Evolutionary conservation across 1,284 basidiomycete genomes (phyloP).

Genomic region (Ceratorhiza oryzae-sativae): DNA sequence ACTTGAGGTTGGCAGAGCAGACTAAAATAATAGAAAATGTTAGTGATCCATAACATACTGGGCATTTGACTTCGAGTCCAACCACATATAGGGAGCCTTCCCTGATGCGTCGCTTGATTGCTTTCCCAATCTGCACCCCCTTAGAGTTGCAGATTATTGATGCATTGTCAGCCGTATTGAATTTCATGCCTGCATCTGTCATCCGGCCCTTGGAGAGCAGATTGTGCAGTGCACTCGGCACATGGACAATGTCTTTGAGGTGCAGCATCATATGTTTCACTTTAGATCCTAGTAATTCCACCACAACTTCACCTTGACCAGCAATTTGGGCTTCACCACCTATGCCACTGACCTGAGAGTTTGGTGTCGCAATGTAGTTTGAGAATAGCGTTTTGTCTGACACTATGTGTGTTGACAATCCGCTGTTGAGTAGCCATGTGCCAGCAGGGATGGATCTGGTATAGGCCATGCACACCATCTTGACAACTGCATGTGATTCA

Average conservation of each 20-base stretch:
- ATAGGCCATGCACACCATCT: slow-evolving; percentile 12
- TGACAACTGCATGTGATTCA: background rate
- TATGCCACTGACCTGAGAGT: background rate
- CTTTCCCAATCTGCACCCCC: slow-evolving; percentile 1
- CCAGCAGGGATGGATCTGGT: background rate
- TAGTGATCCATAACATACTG: too few relatives aligned
- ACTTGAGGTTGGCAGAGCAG: too few relatives aligned
- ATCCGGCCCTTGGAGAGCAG: background rate
- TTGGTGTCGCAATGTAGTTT: background rate
- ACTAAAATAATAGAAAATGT: too few relatives aligned
- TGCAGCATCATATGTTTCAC: background rate
- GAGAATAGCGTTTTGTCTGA: background rate
- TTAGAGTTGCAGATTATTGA: background rate
- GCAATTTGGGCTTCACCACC: background rate
- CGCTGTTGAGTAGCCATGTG: slow-evolving; percentile 8
- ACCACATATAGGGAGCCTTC: background rate
- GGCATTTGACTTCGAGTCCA: too few relatives aligned
- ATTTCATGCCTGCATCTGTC: slow-evolving; percentile 1
- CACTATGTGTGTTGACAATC: background rate
- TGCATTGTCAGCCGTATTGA: background rate
- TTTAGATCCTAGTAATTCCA: background rate
- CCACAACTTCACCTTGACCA: slow-evolving; percentile 2
- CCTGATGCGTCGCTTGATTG: background rate
- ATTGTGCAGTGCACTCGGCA: slow-evolving; percentile 12
- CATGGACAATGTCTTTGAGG: slow-evolving; percentile 2